A percentile compares a stretch with the other conserved stretches of the same genome.
These are phyloP conservation scores for Salisapilia sapeloensis DNA, from an alignment of 352 stramenopile species.

Conservation along the genomic window DNA sequence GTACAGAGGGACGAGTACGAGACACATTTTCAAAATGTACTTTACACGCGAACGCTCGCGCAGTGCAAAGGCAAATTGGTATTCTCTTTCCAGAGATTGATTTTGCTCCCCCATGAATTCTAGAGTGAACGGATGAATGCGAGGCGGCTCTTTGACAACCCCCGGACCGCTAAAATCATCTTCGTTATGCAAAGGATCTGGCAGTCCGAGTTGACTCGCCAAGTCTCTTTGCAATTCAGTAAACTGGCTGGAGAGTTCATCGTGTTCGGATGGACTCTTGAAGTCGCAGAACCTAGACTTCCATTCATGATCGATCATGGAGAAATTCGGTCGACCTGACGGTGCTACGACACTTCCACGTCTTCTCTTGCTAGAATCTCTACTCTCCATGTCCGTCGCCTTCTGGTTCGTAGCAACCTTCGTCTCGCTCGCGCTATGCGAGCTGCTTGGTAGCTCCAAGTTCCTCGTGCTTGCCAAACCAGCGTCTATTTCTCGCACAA, in stretches of 20 bases:
- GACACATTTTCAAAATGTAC: conserved; percentile 49
- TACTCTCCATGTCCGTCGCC: too few relatives aligned
- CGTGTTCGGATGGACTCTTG: conserved; percentile 51
- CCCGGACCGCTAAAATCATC: too few relatives aligned
- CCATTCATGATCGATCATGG: conserved; percentile 53
- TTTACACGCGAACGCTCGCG: conserved; percentile 49
- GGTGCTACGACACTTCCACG: too few relatives aligned
- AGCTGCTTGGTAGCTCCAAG: background rate
- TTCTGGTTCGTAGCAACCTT: too few relatives aligned
- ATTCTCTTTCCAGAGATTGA: conserved; percentile 55
- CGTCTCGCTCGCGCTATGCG: too few relatives aligned
- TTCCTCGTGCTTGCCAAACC: conserved; percentile 17
- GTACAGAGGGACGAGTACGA: conserved; percentile 54
- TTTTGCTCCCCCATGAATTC: conserved; percentile 79
- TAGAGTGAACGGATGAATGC: conserved; percentile 53
- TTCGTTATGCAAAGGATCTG: conserved; percentile 40
- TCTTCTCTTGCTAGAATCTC: too few relatives aligned
- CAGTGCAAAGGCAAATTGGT: conserved; percentile 53
- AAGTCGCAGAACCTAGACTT: conserved; percentile 71
- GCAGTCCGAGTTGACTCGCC: conserved; percentile 50
- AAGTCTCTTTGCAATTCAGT: conserved; percentile 47
- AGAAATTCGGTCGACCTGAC: conserved; percentile 18
- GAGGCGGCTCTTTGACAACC: conserved; percentile 57
- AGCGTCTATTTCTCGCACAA: conserved; percentile 74
- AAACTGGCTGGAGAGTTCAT: conserved; percentile 65